Percentiles rank a stretch among this genome's conserved stretches.
Conservation (phyloP, 2,329 filamentous ascomycete species). For the Cladosporium velox region DNA sequence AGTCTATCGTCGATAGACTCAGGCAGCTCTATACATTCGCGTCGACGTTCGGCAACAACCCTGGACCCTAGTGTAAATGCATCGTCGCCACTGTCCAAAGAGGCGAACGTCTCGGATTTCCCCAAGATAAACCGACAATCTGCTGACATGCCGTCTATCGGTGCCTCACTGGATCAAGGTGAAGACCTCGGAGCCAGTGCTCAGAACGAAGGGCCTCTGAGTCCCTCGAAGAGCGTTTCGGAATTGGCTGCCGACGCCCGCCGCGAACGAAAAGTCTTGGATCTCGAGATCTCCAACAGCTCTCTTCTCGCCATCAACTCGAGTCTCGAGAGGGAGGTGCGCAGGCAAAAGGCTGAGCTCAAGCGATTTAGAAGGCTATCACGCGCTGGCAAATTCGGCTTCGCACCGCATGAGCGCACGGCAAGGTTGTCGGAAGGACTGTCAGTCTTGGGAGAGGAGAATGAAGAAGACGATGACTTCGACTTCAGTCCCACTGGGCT, state of each 20-base stretch:
- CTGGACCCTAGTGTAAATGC: conserved; percentile 13
- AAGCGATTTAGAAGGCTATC: conserved; percentile 84
- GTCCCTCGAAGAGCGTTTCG: conserved; percentile 55
- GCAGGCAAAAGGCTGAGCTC: conserved; percentile 86
- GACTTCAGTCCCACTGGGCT: conserved; percentile 25
- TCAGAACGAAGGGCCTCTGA: conserved; percentile 28
- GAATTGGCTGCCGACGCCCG: conserved; percentile 86
- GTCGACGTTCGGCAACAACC: conserved; percentile 35
- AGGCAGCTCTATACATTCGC: conserved; percentile 35
- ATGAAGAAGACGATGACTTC: conserved; percentile 37
- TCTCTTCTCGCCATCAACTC: conserved; percentile 94
- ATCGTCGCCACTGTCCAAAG: conserved; percentile 18
- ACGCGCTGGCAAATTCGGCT: conserved; percentile 72
- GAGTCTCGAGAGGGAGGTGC: conserved; percentile 84
- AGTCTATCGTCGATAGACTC: conserved; percentile 52
- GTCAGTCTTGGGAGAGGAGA: conserved; percentile 38
- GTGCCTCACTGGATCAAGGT: conserved; percentile 30
- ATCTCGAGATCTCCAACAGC: conserved; percentile 94
- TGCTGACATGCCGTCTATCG: conserved; percentile 29
- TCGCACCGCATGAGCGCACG: conserved; percentile 44
- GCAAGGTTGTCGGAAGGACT: conserved; percentile 38
- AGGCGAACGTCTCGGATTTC: conserved; percentile 19
- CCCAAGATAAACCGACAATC: conserved; percentile 25
- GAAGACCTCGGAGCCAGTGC: background rate
- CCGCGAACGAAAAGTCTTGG: conserved; percentile 89